Conservation (phyloP, 2,329 filamentous ascomycete species). For the Talaromyces sp. region DNA sequence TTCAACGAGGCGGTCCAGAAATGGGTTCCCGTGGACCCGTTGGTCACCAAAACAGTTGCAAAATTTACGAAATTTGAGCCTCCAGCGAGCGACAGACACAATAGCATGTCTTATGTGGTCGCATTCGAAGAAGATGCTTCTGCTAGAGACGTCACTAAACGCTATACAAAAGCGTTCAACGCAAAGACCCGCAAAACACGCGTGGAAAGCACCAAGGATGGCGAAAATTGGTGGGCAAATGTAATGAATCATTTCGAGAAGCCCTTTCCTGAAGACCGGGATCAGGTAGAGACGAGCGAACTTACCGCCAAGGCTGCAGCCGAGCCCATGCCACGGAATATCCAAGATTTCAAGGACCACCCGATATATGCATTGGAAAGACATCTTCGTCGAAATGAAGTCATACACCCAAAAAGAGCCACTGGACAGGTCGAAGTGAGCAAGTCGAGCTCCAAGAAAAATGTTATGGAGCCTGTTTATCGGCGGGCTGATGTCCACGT, state of each 20-base stretch:
- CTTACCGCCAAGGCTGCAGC: conserved; percentile 64
- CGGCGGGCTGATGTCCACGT: conserved; percentile 73
- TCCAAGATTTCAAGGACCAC: conserved; percentile 83
- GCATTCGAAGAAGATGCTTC: conserved; percentile 76
- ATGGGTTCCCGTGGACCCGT: conserved; percentile 82
- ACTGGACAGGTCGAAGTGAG: conserved; percentile 69
- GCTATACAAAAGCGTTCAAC: conserved; percentile 84
- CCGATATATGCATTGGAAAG: conserved; percentile 78
- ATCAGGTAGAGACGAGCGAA: conserved; percentile 78
- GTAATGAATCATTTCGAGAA: conserved; percentile 39
- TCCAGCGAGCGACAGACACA: conserved; percentile 69
- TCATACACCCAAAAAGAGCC: conserved; percentile 65
- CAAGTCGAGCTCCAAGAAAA: conserved; percentile 38
- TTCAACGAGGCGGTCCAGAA: conserved; percentile 82
- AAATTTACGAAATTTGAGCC: conserved; percentile 76
- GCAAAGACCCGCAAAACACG: conserved; percentile 79
- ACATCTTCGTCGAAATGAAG: conserved; percentile 77
- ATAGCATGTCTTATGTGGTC: conserved; percentile 75
- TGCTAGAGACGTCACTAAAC: conserved; percentile 76
- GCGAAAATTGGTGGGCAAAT: conserved; percentile 52
- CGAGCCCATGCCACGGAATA: conserved; percentile 80
- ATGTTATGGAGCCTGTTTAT: conserved; percentile 70
- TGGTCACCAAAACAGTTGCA: conserved; percentile 75
- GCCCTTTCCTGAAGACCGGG: conserved; percentile 56
- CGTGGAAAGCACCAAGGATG: conserved; percentile 62